Conservation (phyloP, 1,284 basidiomycete species). For the Leccinum griseonigrum region DNA sequence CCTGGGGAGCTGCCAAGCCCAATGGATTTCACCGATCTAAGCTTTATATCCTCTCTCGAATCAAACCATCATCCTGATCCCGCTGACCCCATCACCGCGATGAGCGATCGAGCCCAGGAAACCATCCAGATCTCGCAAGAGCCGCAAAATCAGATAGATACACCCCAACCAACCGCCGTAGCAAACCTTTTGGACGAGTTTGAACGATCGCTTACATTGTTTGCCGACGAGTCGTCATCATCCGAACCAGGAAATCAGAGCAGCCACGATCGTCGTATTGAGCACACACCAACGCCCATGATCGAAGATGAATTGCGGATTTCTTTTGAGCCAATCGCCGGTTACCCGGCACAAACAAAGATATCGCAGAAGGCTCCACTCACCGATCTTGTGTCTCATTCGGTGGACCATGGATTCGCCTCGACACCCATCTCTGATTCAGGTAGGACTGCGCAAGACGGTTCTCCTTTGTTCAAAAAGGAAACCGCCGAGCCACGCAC, state of each 20-base stretch:
- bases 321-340: background rate
- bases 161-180: background rate
- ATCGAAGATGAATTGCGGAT: background rate
- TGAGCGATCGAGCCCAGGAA: background rate
- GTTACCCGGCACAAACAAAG: background rate
- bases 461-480: background rate
- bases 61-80: background rate
- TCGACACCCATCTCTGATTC: background rate
- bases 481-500: background rate
- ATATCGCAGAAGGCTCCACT: background rate
- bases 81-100: background rate
- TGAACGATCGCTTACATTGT: constrained; percentile 8
- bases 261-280: no score
- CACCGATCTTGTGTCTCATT: background rate
- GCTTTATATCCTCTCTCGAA: background rate
- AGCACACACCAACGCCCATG: background rate
- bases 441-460: background rate
- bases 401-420: no score
- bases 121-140: background rate
- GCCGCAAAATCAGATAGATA: background rate
- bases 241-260: background rate
- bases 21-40: background rate
- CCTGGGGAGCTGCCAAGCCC: background rate
- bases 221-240: background rate
- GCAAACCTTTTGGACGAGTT: constrained; percentile 10